Conservation (phyloP, 2,329 filamentous ascomycete species). For the Fusarium sp. region DNA sequence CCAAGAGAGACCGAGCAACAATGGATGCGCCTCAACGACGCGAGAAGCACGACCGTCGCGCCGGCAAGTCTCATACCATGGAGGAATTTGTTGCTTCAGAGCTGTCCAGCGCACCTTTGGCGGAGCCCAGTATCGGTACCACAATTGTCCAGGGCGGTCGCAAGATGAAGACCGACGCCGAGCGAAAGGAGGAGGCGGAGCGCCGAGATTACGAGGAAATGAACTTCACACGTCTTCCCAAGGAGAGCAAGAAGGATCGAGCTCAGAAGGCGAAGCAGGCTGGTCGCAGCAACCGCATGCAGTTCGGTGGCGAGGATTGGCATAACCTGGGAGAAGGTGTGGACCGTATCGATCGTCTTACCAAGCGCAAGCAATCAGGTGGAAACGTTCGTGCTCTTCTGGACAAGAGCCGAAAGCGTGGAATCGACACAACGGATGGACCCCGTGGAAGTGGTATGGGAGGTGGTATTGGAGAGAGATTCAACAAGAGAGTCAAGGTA, state of each 20-base stretch:
- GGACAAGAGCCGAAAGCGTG: conserved; percentile 88
- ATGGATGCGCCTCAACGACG: conserved; percentile 76
- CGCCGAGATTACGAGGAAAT: conserved; percentile 87
- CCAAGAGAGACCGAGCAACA: conserved; percentile 84
- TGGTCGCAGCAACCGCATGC: conserved; percentile 66
- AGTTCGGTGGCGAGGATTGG: conserved; percentile 92
- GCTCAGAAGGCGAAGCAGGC: conserved; percentile 68
- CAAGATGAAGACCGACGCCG: conserved; percentile 77
- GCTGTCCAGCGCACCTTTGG: conserved; percentile 80
- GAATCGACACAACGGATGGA: conserved; percentile 73
- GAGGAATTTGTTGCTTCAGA: conserved; percentile 93
- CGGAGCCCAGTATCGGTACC: conserved; percentile 90
- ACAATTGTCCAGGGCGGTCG: conserved; percentile 85
- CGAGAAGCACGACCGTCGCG: conserved; percentile 68
- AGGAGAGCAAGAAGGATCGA: conserved; percentile 86
- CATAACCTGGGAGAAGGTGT: conserved; percentile 83
- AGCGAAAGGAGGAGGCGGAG: conserved; percentile 82
- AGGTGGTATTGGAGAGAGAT: conserved; percentile 75
- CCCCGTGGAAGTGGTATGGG: conserved; percentile 69
- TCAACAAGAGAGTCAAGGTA: conserved; percentile 74
- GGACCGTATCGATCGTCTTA: conserved; percentile 86
- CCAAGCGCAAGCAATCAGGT: conserved; percentile 71
- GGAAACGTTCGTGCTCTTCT: conserved; percentile 69
- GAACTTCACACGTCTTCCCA: conserved; percentile 89
- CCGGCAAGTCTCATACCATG: conserved; percentile 81